phyloP scores from a whole-genome alignment of 2,329 filamentous ascomycete genomes.

The Ophiocordyceps camponoti-leonardi region DNA sequence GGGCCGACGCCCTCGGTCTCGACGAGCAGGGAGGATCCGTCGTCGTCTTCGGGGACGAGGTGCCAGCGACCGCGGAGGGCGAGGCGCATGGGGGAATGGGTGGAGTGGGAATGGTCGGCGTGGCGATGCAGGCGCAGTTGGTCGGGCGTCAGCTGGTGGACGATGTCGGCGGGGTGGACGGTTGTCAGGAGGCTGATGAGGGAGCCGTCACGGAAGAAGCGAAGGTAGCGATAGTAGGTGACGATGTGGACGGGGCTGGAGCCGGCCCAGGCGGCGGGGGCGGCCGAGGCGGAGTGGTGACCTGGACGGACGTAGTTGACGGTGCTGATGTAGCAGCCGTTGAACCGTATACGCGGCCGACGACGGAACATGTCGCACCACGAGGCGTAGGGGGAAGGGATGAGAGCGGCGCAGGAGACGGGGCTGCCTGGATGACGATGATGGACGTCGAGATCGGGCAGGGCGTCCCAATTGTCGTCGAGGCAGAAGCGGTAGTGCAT shows the following conservation, averaged over 20 bases:
- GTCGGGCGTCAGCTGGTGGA: constrained; percentile 64
- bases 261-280: constrained; percentile 56
- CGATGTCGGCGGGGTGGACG: constrained; percentile 67
- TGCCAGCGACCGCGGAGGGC: constrained; percentile 43
- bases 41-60: constrained; percentile 14
- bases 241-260: constrained; percentile 68
- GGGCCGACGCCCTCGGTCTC: constrained; percentile 69
- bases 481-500: constrained; percentile 72
- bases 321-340: constrained; percentile 90
- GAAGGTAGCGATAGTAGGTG: constrained; percentile 93
- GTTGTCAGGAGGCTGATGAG: constrained; percentile 68
- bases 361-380: constrained; percentile 60
- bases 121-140: constrained; percentile 27
- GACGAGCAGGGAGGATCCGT: constrained; percentile 55
- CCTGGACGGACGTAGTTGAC: constrained; percentile 88
- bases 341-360: constrained; percentile 79
- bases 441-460: not conserved
- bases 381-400: constrained; percentile 26
- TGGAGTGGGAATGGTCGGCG: constrained; percentile 3
- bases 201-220: constrained; percentile 83
- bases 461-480: constrained; percentile 30
- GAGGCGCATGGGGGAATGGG: constrained; percentile 37
- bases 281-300: constrained; percentile 44
- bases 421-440: constrained; percentile 13
- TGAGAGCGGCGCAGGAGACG: constrained; percentile 17